Percentiles rank a stretch among this genome's conserved stretches.
phyloP scores from a whole-genome alignment of 1,284 basidiomycete genomes.

The Microbotryomycetes sp. region DNA sequence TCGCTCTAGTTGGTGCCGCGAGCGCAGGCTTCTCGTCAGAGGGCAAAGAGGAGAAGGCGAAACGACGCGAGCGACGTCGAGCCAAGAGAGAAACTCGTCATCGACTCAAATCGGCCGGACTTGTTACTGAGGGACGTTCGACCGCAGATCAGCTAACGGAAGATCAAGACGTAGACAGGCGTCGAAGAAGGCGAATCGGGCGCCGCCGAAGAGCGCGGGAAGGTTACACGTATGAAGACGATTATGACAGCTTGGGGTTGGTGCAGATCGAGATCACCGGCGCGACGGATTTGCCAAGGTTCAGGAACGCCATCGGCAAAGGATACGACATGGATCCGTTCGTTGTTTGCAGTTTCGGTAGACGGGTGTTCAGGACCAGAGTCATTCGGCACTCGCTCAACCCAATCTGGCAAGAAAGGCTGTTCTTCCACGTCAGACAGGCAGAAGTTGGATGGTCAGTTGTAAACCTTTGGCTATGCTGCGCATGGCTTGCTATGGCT shows the following conservation, averaged over 20 bases:
- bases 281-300: conserved; percentile 73
- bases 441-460: conserved; percentile 57
- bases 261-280: conserved; percentile 70
- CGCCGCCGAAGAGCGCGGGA: conserved; percentile 8
- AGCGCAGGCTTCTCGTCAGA: not conserved
- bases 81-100: not conserved
- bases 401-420: conserved; percentile 90
- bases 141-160: not conserved
- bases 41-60: not conserved
- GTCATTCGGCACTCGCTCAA: conserved; percentile 53
- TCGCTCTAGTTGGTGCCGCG: not conserved
- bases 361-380: conserved; percentile 85
- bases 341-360: conserved; percentile 89
- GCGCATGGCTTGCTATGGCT: no score
- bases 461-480: not conserved
- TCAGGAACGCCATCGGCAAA: conserved; percentile 71
- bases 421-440: conserved; percentile 86
- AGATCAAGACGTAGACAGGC: conserved; percentile 3
- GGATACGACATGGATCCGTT: conserved; percentile 98
- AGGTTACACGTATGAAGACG: conserved; percentile 28
- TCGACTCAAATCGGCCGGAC: not conserved
- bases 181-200: conserved; percentile 12
- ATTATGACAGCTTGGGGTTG: conserved; percentile 79
- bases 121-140: no score
- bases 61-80: not conserved